Evolutionary conservation across 305 asterid species (phyloP).

Genomic region (Salvia sclarea): DNA sequence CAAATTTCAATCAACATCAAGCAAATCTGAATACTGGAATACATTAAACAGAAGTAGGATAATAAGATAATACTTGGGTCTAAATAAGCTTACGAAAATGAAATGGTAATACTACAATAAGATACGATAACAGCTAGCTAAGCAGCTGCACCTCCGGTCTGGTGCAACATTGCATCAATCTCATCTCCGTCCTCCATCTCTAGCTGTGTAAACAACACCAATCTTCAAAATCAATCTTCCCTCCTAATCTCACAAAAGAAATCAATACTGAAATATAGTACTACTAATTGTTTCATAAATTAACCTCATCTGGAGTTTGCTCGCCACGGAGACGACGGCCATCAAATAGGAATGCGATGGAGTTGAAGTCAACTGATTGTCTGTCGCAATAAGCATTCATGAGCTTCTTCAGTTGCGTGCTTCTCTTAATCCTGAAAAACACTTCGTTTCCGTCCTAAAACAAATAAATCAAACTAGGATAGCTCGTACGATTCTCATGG

Average conservation of each 20-base stretch:
- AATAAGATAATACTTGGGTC: too few relatives aligned
- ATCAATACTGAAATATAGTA: not conserved
- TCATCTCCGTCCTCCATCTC: constrained; percentile 43
- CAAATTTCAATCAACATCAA: too few relatives aligned
- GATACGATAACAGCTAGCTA: not conserved
- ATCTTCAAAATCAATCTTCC: not conserved
- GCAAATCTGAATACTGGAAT: too few relatives aligned
- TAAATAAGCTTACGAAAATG: too few relatives aligned
- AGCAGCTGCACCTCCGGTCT: constrained; percentile 10
- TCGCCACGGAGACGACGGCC: constrained; percentile 49
- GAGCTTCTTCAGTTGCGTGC: constrained; percentile 52
- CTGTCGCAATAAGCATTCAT: constrained; percentile 52
- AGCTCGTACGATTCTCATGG: too few relatives aligned
- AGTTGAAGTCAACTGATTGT: constrained; percentile 36
- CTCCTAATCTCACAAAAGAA: too few relatives aligned
- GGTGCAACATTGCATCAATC: constrained; percentile 42
- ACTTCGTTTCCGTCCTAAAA: constrained; percentile 48
- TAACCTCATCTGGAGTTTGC: constrained; percentile 56
- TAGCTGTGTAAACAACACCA: constrained; percentile 20
- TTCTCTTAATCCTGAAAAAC: constrained; percentile 48
- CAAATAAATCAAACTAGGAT: not conserved
- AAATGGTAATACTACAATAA: too few relatives aligned
- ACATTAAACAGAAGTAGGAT: too few relatives aligned
- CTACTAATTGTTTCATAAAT: too few relatives aligned
- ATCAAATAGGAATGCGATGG: constrained; percentile 47